Percentiles rank a stretch among this genome's conserved stretches.
Conservation (phyloP, 768 basidiomycete genomes). For the Mycena crocata region DNA sequence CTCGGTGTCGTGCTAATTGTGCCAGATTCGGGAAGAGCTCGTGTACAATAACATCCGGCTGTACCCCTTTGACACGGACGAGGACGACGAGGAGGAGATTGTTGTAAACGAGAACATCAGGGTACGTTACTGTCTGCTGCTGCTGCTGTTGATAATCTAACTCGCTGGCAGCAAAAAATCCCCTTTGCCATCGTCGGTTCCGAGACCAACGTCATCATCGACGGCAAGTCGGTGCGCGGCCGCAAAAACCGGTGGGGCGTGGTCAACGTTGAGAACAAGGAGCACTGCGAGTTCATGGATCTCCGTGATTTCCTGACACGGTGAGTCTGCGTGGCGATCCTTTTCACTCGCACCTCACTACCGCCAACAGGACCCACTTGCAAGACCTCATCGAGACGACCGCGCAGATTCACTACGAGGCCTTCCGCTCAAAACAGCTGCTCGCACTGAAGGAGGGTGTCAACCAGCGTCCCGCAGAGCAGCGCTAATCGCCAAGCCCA, state of each 20-base stretch:
- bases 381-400: slow-evolving; percentile 99
- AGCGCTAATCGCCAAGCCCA: slow-evolving; percentile 32
- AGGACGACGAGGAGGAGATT: slow-evolving; percentile 93
- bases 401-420: slow-evolving; percentile 98
- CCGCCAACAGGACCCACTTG: slow-evolving; percentile 73
- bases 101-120: slow-evolving; percentile 91
- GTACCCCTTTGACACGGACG: slow-evolving; percentile 97
- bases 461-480: slow-evolving; percentile 68
- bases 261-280: slow-evolving; percentile 96
- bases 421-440: slow-evolving; percentile 98
- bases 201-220: slow-evolving; percentile 93
- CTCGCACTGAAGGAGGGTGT: slow-evolving; percentile 97
- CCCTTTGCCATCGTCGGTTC: slow-evolving; percentile 99
- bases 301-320: slow-evolving; percentile 96
- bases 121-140: slow-evolving; percentile 56
- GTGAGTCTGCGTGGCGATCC: background rate
- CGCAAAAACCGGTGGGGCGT: slow-evolving; percentile 99
- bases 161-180: slow-evolving; percentile 82
- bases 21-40: slow-evolving; percentile 92
- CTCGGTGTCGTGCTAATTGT: slow-evolving; percentile 3
- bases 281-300: slow-evolving; percentile 98
- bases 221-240: slow-evolving; percentile 94
- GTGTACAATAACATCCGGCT: slow-evolving; percentile 91
- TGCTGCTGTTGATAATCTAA: too few species aligned
- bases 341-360: background rate